phyloP scores from a whole-genome alignment of 2,329 filamentous ascomycete genomes.

The Colletotrichum agaves region DNA sequence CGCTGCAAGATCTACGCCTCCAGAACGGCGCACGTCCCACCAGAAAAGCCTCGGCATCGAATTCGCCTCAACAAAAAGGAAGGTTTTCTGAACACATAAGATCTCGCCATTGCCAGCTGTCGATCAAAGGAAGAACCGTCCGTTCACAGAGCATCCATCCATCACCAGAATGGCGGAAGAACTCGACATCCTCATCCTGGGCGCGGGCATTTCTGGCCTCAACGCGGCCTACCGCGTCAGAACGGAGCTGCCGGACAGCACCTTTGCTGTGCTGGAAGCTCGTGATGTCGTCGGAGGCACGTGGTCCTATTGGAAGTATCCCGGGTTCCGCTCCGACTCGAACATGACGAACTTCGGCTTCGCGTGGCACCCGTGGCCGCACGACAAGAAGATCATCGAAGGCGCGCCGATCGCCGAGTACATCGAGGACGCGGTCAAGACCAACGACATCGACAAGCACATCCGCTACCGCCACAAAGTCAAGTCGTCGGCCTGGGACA shows the following conservation, averaged over 20 bases:
- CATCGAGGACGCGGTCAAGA: slow-evolving; percentile 60
- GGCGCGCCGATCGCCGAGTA: slow-evolving; percentile 65
- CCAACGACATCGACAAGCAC: slow-evolving; percentile 63
- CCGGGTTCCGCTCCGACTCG: slow-evolving; percentile 76
- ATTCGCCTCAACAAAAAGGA: slow-evolving; percentile 14
- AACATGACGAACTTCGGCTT: slow-evolving; percentile 73
- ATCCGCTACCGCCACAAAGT: slow-evolving; percentile 65
- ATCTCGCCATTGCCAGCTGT: neutral
- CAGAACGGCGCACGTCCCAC: slow-evolving; percentile 19
- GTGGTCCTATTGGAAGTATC: slow-evolving; percentile 83
- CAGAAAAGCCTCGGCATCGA: slow-evolving; percentile 22
- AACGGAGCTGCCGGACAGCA: slow-evolving; percentile 62
- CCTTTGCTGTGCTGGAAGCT: slow-evolving; percentile 75
- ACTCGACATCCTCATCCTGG: slow-evolving; percentile 71
- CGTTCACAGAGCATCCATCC: neutral
- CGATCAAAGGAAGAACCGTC: too few species aligned
- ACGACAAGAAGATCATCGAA: slow-evolving; percentile 62
- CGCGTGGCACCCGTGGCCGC: slow-evolving; percentile 76
- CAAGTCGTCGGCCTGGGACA: slow-evolving; percentile 62
- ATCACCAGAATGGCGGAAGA: slow-evolving; percentile 37
- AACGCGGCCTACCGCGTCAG: slow-evolving; percentile 77
- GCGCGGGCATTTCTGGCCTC: slow-evolving; percentile 79
- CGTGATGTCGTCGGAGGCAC: slow-evolving; percentile 77
- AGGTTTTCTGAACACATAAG: slow-evolving; percentile 1
- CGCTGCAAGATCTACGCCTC: slow-evolving; percentile 10